Evolutionary conservation across 495 filamentous ascomycete species (phyloP), one percentile per base, ranked within the genome.

Genomic region (Xylaria cubensis): DNA sequence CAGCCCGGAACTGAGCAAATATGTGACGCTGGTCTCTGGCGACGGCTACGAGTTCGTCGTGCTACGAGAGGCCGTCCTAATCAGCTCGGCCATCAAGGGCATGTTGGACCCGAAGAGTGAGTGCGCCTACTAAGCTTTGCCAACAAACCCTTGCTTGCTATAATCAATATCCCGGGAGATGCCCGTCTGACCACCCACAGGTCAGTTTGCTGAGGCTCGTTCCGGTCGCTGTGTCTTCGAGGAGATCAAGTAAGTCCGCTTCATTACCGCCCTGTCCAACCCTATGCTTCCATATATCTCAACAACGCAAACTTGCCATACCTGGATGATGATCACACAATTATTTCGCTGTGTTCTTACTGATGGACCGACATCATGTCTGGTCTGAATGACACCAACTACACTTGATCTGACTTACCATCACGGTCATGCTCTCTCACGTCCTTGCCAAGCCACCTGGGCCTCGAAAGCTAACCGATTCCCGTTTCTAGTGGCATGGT

Each of bases 31-130:
- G 4, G 85, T 97, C 24, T 98, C 95, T 0, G 87, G 84, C 70
- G 97, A 98, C 79, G 93, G 91, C 56, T 97, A 92, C 80, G 93
- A 97, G 78, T 98, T 95, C 78, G 88, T 97, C 61, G 82, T 98
- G 46, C 90, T 91, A 7, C 90, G 94, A 58, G 93, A 92, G 59
- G 90, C 92, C 0, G 90, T 94, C 56, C 88, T 88, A 72, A 81
- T 93, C 63, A 93, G 93, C 24, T 90, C 90, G 24, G 91, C 91
- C 24, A 93, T 99, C 75, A 90, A 88, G 71, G 87, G 90, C 75
- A 97, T 97, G 94, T 81, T 99, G 55, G 91, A 97, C 74, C 90
- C 92, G 6, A 83, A 84, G 66, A 94, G 93, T 94, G 79, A 71
- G 89, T 80, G 21, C 63, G 53, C 32, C 50, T 53, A 19, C 26